phyloP scores from a whole-genome alignment of 1,139 yeast species.

The Zygosaccharomyces pseudobailii region DNA sequence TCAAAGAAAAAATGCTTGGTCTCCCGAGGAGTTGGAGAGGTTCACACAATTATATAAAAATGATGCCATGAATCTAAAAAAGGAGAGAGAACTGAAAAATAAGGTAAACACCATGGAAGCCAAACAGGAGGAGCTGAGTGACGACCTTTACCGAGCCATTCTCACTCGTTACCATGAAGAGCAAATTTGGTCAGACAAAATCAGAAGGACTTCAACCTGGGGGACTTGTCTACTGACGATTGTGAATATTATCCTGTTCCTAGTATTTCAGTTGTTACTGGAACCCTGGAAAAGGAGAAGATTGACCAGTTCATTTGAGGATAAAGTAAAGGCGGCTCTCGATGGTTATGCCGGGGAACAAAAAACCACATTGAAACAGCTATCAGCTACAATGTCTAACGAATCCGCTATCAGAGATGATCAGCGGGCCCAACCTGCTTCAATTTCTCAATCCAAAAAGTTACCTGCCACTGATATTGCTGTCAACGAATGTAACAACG shows the following conservation, averaged over 20 bases:
- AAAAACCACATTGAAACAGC: slow-evolving; percentile 18
- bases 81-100: slow-evolving; percentile 51
- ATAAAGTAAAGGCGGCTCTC: slow-evolving; percentile 59
- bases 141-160: slow-evolving; percentile 68
- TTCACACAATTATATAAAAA: slow-evolving; percentile 77
- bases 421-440: not conserved
- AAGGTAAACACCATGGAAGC: slow-evolving; percentile 55
- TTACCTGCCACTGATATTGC: too few relatives aligned
- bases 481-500: too few relatives aligned
- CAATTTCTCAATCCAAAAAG: not conserved
- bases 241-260: slow-evolving; percentile 68
- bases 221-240: slow-evolving; percentile 93
- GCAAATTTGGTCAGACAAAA: slow-evolving; percentile 97
- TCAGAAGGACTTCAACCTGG: slow-evolving; percentile 92
- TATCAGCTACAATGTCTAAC: slow-evolving; percentile 23
- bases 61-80: slow-evolving; percentile 70
- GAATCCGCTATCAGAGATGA: slow-evolving; percentile 1
- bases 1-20: slow-evolving; percentile 83
- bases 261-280: slow-evolving; percentile 76
- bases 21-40: slow-evolving; percentile 67
- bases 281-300: slow-evolving; percentile 93
- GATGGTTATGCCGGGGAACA: slow-evolving; percentile 36
- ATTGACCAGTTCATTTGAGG: slow-evolving; percentile 78
- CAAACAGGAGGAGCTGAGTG: slow-evolving; percentile 64
- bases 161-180: slow-evolving; percentile 92